Base-by-base conservation (phyloP, 2,329 filamentous ascomycete species). In the Fusarium zealandicum region DNA sequence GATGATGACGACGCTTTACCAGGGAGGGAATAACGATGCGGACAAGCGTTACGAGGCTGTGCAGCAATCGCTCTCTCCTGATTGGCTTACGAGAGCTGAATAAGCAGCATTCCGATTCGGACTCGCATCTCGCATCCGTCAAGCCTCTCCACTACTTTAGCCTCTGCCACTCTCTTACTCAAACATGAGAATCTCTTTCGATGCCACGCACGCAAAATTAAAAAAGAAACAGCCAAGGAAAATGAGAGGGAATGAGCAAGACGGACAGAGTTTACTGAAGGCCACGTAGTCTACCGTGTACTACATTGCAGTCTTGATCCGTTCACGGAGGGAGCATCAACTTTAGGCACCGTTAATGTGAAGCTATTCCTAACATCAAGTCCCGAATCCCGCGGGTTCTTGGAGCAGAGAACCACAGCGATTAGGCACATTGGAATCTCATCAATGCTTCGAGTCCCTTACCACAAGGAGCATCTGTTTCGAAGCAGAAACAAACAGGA, bases 91-190 rank as follows among this genome's bases (percentile, higher is more conserved):
- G 9, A 5, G 13, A 17, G 35, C 10, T 20, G 14, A 20, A 17
- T 37, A 16, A 27, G 14, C 42, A n/a, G n/a, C n/a, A n/a, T n/a
- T n/a, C 42, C 16, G 14, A 12, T 18, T 45, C 43, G 43, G 10
- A 46, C 43, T 45, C 42, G 42, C 31, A 45, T 31, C 31, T 45
- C 42, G 42, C 42, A 45, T 31, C 42, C 42, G 20, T 33, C 33
- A 37, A 46, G 33, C 33, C 43, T 17, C 30, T 16, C 42, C 14
- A 20, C 22, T 25, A 8, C 22, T 9, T 12, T 30, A 3, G n/a
- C 32, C 10, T 20, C 18, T 13, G 17, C 17, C 16, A 11, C 33
- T 7, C 9, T 10, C 9, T 18, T 36, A 18, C 5, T 14, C 9
- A 5, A 12, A 6, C 10, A 18, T 22, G 35, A 6, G 17, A 37